Evolutionary conservation across 129 eudicot genomes (phyloP).

Genomic region (Heracleum sosnowskyi): DNA sequence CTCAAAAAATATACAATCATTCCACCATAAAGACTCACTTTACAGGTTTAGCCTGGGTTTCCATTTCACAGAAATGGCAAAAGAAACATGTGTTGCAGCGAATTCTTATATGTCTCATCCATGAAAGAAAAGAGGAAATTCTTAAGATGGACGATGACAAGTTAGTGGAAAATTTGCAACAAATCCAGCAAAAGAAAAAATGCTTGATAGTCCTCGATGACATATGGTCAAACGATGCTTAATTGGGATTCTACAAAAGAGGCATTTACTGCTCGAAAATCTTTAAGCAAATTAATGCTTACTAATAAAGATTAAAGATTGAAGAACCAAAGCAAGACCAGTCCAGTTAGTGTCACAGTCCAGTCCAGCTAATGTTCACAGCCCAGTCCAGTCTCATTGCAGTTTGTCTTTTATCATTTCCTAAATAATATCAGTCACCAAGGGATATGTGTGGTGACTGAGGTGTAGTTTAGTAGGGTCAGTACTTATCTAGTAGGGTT

Average conservation of each 20-base stretch:
- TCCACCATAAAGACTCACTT: neutral
- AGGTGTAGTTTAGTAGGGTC: no score
- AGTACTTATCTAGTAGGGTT: no score
- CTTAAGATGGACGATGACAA: neutral
- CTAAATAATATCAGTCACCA: no score
- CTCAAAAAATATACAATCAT: neutral
- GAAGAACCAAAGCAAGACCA: no score
- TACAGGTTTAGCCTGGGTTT: neutral
- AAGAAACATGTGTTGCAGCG: neutral
- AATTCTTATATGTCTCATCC: neutral
- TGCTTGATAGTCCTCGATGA: neutral
- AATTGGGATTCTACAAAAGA: neutral
- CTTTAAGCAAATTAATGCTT: neutral
- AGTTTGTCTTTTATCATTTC: no score
- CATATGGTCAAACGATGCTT: conserved; percentile 1
- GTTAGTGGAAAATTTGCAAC: neutral
- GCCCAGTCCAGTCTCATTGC: no score
- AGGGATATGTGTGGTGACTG: no score
- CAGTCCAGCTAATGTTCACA: no score
- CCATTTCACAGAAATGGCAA: neutral
- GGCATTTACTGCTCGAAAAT: neutral
- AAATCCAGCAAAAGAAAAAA: neutral
- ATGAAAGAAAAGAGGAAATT: neutral
- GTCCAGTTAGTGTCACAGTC: no score
- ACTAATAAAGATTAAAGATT: no score